Evolutionary conservation across 768 basidiomycete species (phyloP), one percentile per base, ranked within the genome.

Genomic region (Sistotremastrum niveocremeum): DNA sequence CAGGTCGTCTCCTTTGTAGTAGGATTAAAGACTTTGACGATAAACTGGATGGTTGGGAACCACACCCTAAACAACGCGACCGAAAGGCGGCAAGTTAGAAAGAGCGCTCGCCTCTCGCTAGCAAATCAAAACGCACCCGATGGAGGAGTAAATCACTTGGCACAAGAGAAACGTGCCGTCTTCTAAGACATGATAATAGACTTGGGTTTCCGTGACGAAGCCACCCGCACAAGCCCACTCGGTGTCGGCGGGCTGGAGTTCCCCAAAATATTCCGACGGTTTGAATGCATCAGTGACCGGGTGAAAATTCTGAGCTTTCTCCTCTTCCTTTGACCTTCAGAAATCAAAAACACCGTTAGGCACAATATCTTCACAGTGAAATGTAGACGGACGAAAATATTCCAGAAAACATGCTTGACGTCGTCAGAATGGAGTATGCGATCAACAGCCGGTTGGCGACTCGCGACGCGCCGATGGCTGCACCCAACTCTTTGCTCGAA

Each of bases 21-120:
- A 4, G 89, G 81, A 57, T 95, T 76, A 67, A 76, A 81, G 43
- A 84, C 64, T 65, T 91, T 94, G 78, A 81, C 91, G 4, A 80
- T 85, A 62, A 97, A 88, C 63, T 99, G 94, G 56, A 94, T 81
- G 32, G 83, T 87, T 3, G 95, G 91, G 58, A 85, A 93, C 79
- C 93, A 91, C 49, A 97, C 61, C 28, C 91, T 94, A 56, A 47
- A 20, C 20, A 20, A 20, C 20, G 20, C 20, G 20, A 20, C 49
- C 9, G 54, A 52, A 46, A 34, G 42, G 42, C 48, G 44, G 37
- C 45, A 48, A 34, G 45, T 48, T 38, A 42, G 52, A 31, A 34
- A 31, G 9, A 30, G 10, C n/a, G 8, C 20, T 20, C 20, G 20
- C 20, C 20, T 20, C 20, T 20, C 20, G 20, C 20, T 20, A 20